Conservation (phyloP, 495 filamentous ascomycete species). For the Recurvomyces mirabilis region DNA sequence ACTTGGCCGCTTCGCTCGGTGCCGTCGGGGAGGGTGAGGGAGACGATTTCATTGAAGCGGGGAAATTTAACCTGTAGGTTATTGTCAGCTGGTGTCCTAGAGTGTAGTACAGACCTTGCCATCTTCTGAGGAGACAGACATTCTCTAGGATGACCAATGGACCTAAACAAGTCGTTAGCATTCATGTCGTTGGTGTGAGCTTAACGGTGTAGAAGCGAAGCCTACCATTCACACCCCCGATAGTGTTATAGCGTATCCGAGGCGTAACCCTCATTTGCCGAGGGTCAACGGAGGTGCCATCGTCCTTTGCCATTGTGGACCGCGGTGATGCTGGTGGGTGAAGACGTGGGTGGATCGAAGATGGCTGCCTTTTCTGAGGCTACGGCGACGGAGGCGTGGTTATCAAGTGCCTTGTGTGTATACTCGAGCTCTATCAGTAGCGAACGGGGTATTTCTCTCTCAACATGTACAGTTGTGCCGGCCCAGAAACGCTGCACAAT, state of each 20-base stretch:
- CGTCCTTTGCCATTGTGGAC: conserved; percentile 13
- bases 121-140: too few species aligned
- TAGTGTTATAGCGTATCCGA: conserved; percentile 91
- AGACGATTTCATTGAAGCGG: conserved; percentile 94
- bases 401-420: too few species aligned
- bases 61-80: conserved; percentile 97
- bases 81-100: not conserved
- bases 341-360: too few species aligned
- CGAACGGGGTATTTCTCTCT: too few species aligned
- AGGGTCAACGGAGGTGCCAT: conserved; percentile 37
- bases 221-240: conserved; percentile 93
- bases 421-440: too few species aligned
- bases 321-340: not conserved
- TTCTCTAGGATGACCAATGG: conserved; percentile 95
- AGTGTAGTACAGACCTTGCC: too few species aligned
- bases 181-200: not conserved
- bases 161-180: conserved; percentile 31
- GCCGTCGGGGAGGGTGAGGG: conserved; percentile 89
- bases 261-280: conserved; percentile 74
- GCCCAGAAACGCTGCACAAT: too few species aligned
- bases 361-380: too few species aligned
- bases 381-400: too few species aligned
- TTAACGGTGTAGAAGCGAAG: not conserved
- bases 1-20: conserved; percentile 90
- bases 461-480: too few species aligned